phyloP scores from a whole-genome alignment of 192 early-diverging fungal genomes.

The Rhizoclosmatium globosum region DNA sequence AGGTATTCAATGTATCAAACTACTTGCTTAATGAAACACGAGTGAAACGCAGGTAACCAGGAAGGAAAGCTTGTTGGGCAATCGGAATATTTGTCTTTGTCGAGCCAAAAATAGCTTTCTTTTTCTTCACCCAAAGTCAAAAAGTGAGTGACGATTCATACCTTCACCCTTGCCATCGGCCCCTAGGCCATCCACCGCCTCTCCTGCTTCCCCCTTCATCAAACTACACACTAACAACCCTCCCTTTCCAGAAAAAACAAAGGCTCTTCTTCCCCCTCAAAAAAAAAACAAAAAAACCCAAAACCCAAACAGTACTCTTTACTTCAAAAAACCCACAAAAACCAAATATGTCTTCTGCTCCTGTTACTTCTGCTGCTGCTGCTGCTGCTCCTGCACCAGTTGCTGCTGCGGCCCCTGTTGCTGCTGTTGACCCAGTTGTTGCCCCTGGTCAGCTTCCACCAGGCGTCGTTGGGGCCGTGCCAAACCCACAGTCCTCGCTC shows the following conservation, averaged over 20 bases:
- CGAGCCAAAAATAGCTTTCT: background rate
- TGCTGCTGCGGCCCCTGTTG: slow-evolving; percentile 40
- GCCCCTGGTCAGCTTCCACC: slow-evolving; percentile 53
- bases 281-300: slow-evolving; percentile 31
- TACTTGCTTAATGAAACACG: background rate
- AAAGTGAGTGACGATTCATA: background rate
- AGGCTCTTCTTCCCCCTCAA: background rate
- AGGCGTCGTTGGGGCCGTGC: slow-evolving; percentile 33
- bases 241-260: background rate
- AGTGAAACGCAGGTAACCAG: background rate
- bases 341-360: slow-evolving; percentile 48
- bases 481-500: slow-evolving; percentile 58
- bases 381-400: slow-evolving; percentile 42
- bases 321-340: slow-evolving; percentile 12
- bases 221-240: background rate
- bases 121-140: background rate
- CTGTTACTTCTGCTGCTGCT: slow-evolving; percentile 46
- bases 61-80: background rate
- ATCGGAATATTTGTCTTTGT: background rate
- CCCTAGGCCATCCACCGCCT: background rate
- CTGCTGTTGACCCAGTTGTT: slow-evolving; percentile 52
- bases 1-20: background rate
- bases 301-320: background rate
- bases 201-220: background rate
- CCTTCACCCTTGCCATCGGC: background rate